These are phyloP conservation scores for Lasiodiplodia theobromae DNA, from an alignment of 2,329 filamentous ascomycete species.

Conservation along the genomic window DNA sequence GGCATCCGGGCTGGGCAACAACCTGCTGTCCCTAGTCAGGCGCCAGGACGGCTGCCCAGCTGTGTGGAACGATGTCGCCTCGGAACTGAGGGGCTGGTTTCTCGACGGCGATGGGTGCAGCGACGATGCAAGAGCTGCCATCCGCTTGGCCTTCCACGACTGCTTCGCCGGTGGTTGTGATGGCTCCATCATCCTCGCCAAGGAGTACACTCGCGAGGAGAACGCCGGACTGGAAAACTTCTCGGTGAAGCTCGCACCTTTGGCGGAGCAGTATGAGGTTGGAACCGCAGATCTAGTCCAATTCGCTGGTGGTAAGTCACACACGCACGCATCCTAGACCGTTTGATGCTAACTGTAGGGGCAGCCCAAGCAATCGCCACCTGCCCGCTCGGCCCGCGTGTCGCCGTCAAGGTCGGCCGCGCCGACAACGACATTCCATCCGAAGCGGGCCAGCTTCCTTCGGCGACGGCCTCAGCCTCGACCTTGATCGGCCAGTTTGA, in stretches of 20 bases:
- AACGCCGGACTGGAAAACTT: slow-evolving; percentile 57
- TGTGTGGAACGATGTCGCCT: slow-evolving; percentile 37
- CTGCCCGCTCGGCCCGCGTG: slow-evolving; percentile 61
- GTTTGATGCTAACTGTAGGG: neutral
- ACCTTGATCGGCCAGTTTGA: slow-evolving; percentile 56
- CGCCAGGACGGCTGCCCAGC: slow-evolving; percentile 34
- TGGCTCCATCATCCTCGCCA: slow-evolving; percentile 50
- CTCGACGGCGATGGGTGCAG: slow-evolving; percentile 37
- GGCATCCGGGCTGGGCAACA: slow-evolving; percentile 8
- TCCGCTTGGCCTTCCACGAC: slow-evolving; percentile 44
- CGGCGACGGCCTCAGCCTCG: slow-evolving; percentile 49
- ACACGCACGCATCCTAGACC: neutral
- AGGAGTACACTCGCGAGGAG: slow-evolving; percentile 46
- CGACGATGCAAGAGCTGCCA: slow-evolving; percentile 39
- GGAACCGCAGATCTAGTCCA: slow-evolving; percentile 63
- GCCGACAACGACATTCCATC: slow-evolving; percentile 52
- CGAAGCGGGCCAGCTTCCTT: slow-evolving; percentile 56
- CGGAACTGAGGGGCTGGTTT: slow-evolving; percentile 35
- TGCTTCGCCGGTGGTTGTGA: slow-evolving; percentile 49
- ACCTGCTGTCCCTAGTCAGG: slow-evolving; percentile 10
- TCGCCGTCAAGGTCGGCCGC: slow-evolving; percentile 59
- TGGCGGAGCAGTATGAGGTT: slow-evolving; percentile 54
- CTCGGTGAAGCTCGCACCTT: slow-evolving; percentile 45
- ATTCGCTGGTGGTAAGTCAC: slow-evolving; percentile 48
- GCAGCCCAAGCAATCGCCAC: slow-evolving; percentile 56